Evolutionary conservation across 208 protist species (phyloP).

Genomic region (Acanthamoeba healyi): DNA sequence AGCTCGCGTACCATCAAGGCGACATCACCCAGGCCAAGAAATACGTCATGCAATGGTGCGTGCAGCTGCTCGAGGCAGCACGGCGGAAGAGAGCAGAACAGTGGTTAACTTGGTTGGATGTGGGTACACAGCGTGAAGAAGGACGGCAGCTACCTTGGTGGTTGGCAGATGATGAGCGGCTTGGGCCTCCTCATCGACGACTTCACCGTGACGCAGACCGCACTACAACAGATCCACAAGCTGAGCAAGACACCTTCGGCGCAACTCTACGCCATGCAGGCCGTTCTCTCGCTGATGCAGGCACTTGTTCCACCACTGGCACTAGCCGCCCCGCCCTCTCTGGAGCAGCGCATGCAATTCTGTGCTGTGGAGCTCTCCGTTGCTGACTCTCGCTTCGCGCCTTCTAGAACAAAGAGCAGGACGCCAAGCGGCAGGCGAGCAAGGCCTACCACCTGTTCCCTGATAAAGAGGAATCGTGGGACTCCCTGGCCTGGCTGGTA

Average conservation of each 20-base stretch:
- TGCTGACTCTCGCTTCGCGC: neutral
- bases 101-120: neutral
- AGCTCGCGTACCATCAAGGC: slow-evolving; percentile 44
- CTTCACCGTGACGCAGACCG: slow-evolving; percentile 27
- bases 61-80: neutral
- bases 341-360: neutral
- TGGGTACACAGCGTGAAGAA: neutral
- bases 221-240: slow-evolving; percentile 53
- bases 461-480: slow-evolving; percentile 16
- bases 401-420: neutral
- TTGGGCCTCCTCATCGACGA: slow-evolving; percentile 58
- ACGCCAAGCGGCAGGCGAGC: slow-evolving; percentile 21
- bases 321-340: neutral
- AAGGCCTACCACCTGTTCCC: slow-evolving; percentile 54
- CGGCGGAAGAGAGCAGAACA: neutral
- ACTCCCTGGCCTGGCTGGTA: slow-evolving; percentile 11
- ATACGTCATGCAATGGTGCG: slow-evolving; percentile 70
- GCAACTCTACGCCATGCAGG: slow-evolving; percentile 10
- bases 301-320: neutral
- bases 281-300: neutral
- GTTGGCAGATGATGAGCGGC: slow-evolving; percentile 64
- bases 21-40: slow-evolving; percentile 41
- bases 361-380: neutral
- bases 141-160: slow-evolving; percentile 27
- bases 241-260: slow-evolving; percentile 8